Conservation (phyloP, 768 basidiomycete species). For the Coprinopsis strossmayeri region DNA sequence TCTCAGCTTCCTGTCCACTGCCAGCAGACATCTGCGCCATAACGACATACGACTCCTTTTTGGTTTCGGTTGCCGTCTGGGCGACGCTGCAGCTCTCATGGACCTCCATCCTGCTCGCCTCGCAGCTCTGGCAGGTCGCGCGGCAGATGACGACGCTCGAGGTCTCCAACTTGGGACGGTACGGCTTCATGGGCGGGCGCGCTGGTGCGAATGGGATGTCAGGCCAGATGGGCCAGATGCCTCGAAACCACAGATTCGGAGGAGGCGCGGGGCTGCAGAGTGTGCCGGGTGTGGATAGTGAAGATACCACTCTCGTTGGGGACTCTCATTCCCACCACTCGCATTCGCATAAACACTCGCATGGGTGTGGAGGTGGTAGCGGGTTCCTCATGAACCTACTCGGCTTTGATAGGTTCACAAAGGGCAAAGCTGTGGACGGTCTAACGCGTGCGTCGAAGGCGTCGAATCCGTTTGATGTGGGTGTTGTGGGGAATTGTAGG, state of each 20-base stretch:
- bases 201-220: slow-evolving; percentile 60
- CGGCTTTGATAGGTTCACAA: slow-evolving; percentile 92
- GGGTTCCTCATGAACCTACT: slow-evolving; percentile 85
- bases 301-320: slow-evolving; percentile 36
- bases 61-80: slow-evolving; percentile 79
- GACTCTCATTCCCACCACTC: slow-evolving; percentile 33
- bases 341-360: slow-evolving; percentile 28
- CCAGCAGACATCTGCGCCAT: slow-evolving; percentile 65
- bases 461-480: slow-evolving; percentile 89
- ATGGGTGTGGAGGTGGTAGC: slow-evolving; percentile 40
- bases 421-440: slow-evolving; percentile 83
- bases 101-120: slow-evolving; percentile 82
- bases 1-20: slow-evolving; percentile 62
- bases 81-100: slow-evolving; percentile 91
- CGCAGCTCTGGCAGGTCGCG: slow-evolving; percentile 88
- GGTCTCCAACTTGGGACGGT: slow-evolving; percentile 90
- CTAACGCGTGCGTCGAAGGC: slow-evolving; percentile 70
- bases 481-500: slow-evolving; percentile 69
- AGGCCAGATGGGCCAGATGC: slow-evolving; percentile 66
- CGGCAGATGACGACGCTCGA: slow-evolving; percentile 96
- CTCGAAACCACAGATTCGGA: slow-evolving; percentile 35
- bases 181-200: slow-evolving; percentile 95
- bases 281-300: slow-evolving; percentile 42
- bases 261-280: slow-evolving; percentile 18
- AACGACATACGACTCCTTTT: slow-evolving; percentile 72